Conservation (phyloP, 176 grass and related monocot species). For the Carex kokanica region DNA sequence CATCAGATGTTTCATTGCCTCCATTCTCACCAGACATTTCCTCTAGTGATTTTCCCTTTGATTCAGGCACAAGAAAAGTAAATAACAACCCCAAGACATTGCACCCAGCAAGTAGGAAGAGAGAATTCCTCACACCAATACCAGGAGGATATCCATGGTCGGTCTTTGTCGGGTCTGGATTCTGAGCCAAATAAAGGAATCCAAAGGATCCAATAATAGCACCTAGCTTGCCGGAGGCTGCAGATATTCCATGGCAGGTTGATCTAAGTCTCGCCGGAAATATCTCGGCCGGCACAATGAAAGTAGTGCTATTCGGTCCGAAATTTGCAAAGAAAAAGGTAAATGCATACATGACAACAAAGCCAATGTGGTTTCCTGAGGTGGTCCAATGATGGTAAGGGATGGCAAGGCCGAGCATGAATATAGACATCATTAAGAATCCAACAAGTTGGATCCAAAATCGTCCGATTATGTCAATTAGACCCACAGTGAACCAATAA, state of each 20-base stretch:
- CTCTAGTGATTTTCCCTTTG: constrained; percentile 76
- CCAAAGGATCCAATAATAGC: constrained; percentile 70
- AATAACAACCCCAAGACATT: constrained; percentile 56
- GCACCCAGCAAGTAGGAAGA: constrained; percentile 69
- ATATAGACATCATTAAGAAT: constrained; percentile 55
- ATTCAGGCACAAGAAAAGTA: constrained; percentile 73
- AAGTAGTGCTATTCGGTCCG: constrained; percentile 64
- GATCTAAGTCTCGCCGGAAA: constrained; percentile 71
- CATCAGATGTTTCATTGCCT: background rate
- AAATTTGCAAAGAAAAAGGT: constrained; percentile 57
- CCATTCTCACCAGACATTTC: constrained; percentile 72
- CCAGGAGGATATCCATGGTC: constrained; percentile 63
- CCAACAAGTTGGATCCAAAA: constrained; percentile 52
- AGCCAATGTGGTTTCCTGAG: constrained; percentile 47
- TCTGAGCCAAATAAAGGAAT: constrained; percentile 80
- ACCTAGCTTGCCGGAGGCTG: constrained; percentile 57
- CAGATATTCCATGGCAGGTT: constrained; percentile 79
- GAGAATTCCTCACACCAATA: constrained; percentile 58
- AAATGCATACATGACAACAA: constrained; percentile 67
- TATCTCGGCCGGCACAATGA: constrained; percentile 87
- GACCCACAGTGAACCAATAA: constrained; percentile 74
- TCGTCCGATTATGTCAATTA: constrained; percentile 62
- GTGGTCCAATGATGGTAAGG: constrained; percentile 67
- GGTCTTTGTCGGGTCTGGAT: constrained; percentile 42
- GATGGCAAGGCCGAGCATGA: constrained; percentile 70